Base-by-base conservation (phyloP, 2,329 filamentous ascomycete genomes). In the Rutstroemia sp. region DNA sequence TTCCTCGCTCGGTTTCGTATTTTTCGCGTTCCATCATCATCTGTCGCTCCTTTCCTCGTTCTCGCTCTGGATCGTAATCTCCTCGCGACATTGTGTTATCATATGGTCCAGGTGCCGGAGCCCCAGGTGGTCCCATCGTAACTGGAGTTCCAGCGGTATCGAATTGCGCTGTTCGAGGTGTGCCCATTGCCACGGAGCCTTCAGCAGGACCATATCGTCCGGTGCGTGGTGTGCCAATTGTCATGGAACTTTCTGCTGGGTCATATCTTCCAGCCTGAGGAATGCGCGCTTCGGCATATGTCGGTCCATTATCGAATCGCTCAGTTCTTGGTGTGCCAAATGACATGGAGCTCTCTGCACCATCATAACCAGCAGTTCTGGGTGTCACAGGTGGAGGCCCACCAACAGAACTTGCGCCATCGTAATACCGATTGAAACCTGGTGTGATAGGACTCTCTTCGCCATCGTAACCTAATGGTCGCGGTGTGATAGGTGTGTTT, bases 81-180 rank as follows among this genome's bases (percentile, higher is more conserved):
- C 46, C 52, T 23, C 18, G 42, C 49, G 47, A 41, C 27, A n/a
- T 42, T 27, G 34, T 42, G 41, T 50, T 60, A 51, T 59, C 60
- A 59, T 39, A 60, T 56, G 55, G 55, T 49, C 57, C 54, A 48
- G 30, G 39, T 34, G 42, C 30, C 10, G 30, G 30, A 34, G 30
- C 30, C 12, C 30, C 30, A 34, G 9, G 30, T 4, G 30, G 30
- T 34, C 30, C 30, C 30, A 34, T 34, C 30, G 30, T 34, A 4
- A 34, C 30, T 41, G 52, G 48, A 39, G 44, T 54, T 62, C 62
- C 54, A 60, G 61, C 51, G 63, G 65, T 59, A 62, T 63, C 67
- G 64, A 67, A 59, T 57, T 67, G 55, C 60, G 59, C 63, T 58
- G 53, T 45, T 19, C 49, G 54, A 45, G 49, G 49, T 45, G 53